Evolutionary conservation across 2,329 filamentous ascomycete species (phyloP), one percentile per base, ranked within the genome.

Genomic region (Xylaria sp.): DNA sequence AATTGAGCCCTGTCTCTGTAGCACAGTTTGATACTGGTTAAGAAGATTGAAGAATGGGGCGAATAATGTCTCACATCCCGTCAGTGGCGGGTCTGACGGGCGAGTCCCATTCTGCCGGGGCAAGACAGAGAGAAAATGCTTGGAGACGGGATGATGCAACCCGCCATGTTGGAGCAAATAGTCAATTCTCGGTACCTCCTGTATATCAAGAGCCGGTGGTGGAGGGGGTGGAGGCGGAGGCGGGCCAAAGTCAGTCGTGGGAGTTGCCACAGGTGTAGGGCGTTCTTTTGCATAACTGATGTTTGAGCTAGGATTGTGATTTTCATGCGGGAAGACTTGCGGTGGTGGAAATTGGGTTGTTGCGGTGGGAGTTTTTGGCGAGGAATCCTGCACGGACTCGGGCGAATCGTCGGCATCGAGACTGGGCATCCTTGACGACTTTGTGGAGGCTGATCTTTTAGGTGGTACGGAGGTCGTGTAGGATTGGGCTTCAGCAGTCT

Each of bases 161-260:
- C 95, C 95, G 48, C 95, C 95, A 79, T 98, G 91, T 75, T 96
- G 93, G 64, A 98, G 86, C 20, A 98, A 85, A 78, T 98, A 98
- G 78, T 98, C 95, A 20, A 98, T 94, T 69, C 93, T 89, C 0
- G 95, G 95, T 13, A 90, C 86, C 49, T 94, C 90, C 52, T 91
- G 85, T 61, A 90, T 83, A 73, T 90, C 87, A 9, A 94, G 88
- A 0, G 92, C 91, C 1, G 92, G 94, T 0, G 93, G 93, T 1
- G 93, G 87, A 1, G 87, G 84, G 0, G 87, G 85, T 0, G 85
- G 86, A 0, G 84, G 83, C 1, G 82, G 86, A 0, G 84, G 83
- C 1, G 82, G 82, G 33, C 80, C 80, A 81, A 83, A 78, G 77
- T 77, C 82, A 2, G 83, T 83, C 62, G 79, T 78, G 0, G 82